Percentiles rank a stretch among this genome's conserved stretches.
phyloP scores from a whole-genome alignment of 2,329 filamentous ascomycete genomes.

The Zymoseptoria brevis region DNA sequence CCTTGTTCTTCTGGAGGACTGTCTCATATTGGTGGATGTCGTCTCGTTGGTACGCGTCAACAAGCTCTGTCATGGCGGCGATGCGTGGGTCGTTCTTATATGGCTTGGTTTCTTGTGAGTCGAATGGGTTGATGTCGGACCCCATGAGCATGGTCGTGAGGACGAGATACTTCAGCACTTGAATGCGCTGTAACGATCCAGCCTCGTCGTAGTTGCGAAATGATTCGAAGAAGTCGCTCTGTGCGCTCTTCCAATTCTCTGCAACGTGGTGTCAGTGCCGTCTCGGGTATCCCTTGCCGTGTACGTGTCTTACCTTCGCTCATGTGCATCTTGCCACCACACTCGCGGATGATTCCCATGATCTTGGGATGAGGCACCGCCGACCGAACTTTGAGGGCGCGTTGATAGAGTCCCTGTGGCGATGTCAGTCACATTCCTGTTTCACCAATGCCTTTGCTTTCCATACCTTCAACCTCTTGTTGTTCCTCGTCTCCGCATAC shows the following conservation, averaged over 20 bases:
- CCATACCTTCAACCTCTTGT: conserved; percentile 78
- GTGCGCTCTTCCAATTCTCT: conserved; percentile 97
- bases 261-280: conserved; percentile 1
- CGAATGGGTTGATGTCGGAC: conserved; percentile 96
- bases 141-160: conserved; percentile 98
- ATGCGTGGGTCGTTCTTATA: conserved; percentile 95
- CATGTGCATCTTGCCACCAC: conserved; percentile 99
- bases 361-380: conserved; percentile 97
- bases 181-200: conserved; percentile 88
- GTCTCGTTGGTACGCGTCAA: conserved; percentile 92
- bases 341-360: conserved; percentile 98
- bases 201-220: conserved; percentile 99
- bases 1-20: conserved; percentile 77
- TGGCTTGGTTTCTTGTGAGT: conserved; percentile 96
- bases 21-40: conserved; percentile 88
- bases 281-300: conserved; percentile 19
- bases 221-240: conserved; percentile 96
- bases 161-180: conserved; percentile 93
- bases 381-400: conserved; percentile 85
- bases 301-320: conserved; percentile 54
- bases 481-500: conserved; percentile 94
- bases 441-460: conserved; percentile 6
- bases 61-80: conserved; percentile 91
- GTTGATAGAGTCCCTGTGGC: conserved; percentile 66
- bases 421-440: conserved; percentile 7